Evolutionary conservation across 2,329 filamentous ascomycete genomes (phyloP).

Genomic region (Emergomyces africanus): DNA sequence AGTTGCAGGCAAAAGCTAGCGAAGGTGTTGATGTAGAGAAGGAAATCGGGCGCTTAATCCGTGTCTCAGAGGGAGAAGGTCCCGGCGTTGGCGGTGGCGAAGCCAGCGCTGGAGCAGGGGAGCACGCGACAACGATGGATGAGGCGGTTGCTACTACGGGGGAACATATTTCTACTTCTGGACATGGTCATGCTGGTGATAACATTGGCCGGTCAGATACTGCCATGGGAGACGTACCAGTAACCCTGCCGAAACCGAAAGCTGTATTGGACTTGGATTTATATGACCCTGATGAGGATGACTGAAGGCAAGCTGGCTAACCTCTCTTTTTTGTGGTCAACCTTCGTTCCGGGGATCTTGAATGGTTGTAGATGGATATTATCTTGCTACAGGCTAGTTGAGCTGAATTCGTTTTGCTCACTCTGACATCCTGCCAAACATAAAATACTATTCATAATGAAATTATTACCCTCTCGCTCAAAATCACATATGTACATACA

Average conservation of each 20-base stretch:
- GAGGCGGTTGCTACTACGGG: slow-evolving; percentile 9
- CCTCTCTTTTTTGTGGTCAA: not conserved
- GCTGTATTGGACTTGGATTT: slow-evolving; percentile 32
- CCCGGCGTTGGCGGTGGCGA: slow-evolving; percentile 33
- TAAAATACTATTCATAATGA: too few relatives aligned
- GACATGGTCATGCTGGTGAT: slow-evolving; percentile 1
- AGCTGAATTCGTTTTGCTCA: not conserved
- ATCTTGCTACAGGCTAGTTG: not conserved
- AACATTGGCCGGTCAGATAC: slow-evolving; percentile 1
- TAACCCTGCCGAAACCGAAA: slow-evolving; percentile 22
- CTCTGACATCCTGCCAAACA: not conserved
- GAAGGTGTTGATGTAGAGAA: slow-evolving; percentile 48
- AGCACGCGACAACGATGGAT: slow-evolving; percentile 19
- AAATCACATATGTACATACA: not conserved
- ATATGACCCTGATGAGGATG: slow-evolving; percentile 34
- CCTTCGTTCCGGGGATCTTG: not conserved
- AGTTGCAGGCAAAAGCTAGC: slow-evolving; percentile 29
- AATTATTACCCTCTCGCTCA: too few relatives aligned
- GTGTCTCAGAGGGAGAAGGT: slow-evolving; percentile 46
- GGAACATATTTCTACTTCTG: slow-evolving; percentile 17
- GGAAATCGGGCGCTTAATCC: slow-evolving; percentile 30
- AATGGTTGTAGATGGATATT: not conserved
- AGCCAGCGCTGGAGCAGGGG: slow-evolving; percentile 13
- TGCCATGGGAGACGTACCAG: slow-evolving; percentile 7
- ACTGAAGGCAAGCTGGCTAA: slow-evolving; percentile 12